Base-by-base conservation (phyloP, 208 protist genomes). In the Acanthamoeba triangularis region DNA sequence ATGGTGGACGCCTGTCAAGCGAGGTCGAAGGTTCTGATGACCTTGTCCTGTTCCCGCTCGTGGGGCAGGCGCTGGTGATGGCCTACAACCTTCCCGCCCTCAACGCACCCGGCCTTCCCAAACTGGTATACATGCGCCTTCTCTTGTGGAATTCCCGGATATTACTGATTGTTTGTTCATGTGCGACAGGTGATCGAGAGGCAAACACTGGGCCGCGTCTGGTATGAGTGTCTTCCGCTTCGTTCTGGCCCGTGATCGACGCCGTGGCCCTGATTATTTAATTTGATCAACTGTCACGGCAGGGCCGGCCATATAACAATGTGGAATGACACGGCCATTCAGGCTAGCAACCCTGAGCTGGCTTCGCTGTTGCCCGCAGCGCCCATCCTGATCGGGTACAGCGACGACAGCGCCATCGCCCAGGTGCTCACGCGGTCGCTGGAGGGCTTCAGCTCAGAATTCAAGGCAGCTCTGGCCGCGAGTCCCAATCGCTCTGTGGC, bases 401-500 rank as follows among this genome's bases (percentile, higher is more conserved):
- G 13, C 35, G 44, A 84, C 76, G 16, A 54, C 16, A 18, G 28
- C 41, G 56, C 76, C 76, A 56, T 84, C 76, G 23, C 25, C 14
- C 41, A 84, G 28, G 76, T 84, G 18, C 11, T 84, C 76, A 84
- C 54, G 76, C 76, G 10, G 5, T 41, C 76, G 0, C 44, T 84
- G 41, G 76, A 44, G 11, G 56, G 76, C 76, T 84, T 84, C 76
- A 84, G 76, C 76, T 41, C 54, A 8, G 37, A 44, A 2, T 84
- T 84, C 76, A 41, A 41, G 20, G 14, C 8, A 41, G 76, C 76
- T 2, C 44, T 84, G 23, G 44, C 76, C 4, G 25, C 35, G 63
- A 33, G 28, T 16, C 30, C 63, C 20, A 25, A 72, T 16, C 30
- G 63, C 30, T 11, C 63, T 5, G 10, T 72, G 20, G 28, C 11